These are phyloP conservation scores for Elaeagnus macrophylla DNA, from an alignment of 306 rosid species.

Conservation along the genomic window DNA sequence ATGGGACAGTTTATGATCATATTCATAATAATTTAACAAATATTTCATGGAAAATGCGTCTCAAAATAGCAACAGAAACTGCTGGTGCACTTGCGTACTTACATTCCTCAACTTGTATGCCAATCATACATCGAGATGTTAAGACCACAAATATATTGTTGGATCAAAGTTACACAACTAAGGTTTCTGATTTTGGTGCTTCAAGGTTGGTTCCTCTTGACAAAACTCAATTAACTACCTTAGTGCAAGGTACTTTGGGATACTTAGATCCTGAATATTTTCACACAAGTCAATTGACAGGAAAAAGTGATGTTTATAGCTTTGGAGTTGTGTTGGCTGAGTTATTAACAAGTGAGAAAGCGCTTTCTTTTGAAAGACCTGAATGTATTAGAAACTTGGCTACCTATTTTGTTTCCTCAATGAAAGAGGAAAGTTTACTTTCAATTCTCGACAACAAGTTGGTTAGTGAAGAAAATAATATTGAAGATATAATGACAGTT, in stretches of 20 bases:
- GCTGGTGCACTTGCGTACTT: slow-evolving; percentile 19
- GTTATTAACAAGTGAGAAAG: slow-evolving; percentile 9
- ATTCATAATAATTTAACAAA: neutral
- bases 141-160: slow-evolving; percentile 18
- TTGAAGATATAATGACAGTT: slow-evolving; percentile 8
- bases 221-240: slow-evolving; percentile 22
- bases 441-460: slow-evolving; percentile 6
- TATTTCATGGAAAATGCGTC: slow-evolving; percentile 17
- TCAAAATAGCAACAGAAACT: slow-evolving; percentile 18
- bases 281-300: slow-evolving; percentile 13
- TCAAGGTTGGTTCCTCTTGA: slow-evolving; percentile 21
- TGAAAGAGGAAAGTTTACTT: slow-evolving; percentile 7
- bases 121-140: slow-evolving; percentile 23
- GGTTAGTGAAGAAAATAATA: neutral
- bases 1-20: slow-evolving; percentile 18
- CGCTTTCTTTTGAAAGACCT: slow-evolving; percentile 2
- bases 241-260: slow-evolving; percentile 21
- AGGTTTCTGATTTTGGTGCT: slow-evolving; percentile 24
- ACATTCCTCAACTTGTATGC: slow-evolving; percentile 18
- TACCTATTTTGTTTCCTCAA: slow-evolving; percentile 4
- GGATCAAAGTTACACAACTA: slow-evolving; percentile 11
- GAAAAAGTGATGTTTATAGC: slow-evolving; percentile 22
- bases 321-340: slow-evolving; percentile 25
- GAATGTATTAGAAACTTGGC: slow-evolving; percentile 5
- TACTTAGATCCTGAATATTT: slow-evolving; percentile 19